Evolutionary conservation across 108 stramenopile species (phyloP).

Genomic region (Cylindrotheca fusiformis): DNA sequence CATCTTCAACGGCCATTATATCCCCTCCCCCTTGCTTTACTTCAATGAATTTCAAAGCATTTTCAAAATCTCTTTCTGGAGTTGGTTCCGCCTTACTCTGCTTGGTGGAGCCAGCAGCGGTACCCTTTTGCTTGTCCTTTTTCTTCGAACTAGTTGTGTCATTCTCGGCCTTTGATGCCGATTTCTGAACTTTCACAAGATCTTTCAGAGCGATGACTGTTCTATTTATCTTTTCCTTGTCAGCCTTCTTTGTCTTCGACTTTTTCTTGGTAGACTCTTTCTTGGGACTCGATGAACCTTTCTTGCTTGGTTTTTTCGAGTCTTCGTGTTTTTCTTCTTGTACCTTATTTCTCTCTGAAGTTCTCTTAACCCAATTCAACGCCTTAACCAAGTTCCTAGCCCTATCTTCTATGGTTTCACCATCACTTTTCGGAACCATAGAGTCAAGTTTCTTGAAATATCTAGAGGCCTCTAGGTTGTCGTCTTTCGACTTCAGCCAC

Average conservation of each 20-base stretch:
- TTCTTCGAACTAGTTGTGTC: not conserved
- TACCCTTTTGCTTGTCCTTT: not conserved
- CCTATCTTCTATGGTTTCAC: slow-evolving; percentile 5
- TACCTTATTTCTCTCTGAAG: slow-evolving; percentile 6
- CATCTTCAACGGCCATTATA: not conserved
- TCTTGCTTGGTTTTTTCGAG: slow-evolving; percentile 8
- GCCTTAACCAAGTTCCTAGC: slow-evolving; percentile 7
- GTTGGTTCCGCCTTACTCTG: not conserved
- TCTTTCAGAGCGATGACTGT: not conserved
- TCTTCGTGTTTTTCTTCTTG: slow-evolving; percentile 15
- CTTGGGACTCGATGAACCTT: not conserved
- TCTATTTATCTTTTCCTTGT: not conserved
- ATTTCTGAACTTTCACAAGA: slow-evolving; percentile 8
- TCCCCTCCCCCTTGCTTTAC: slow-evolving; percentile 3
- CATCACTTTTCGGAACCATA: slow-evolving; percentile 10
- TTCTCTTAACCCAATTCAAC: slow-evolving; percentile 4
- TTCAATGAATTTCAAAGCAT: slow-evolving; percentile 7
- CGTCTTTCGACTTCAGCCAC: slow-evolving; percentile 5
- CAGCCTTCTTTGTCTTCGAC: not conserved
- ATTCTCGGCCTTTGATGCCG: not conserved
- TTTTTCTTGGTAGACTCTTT: not conserved
- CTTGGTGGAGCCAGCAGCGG: not conserved
- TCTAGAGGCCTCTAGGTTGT: not conserved
- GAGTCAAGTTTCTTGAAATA: slow-evolving; percentile 13
- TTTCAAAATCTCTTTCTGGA: slow-evolving; percentile 14